A percentile compares a stretch with the other conserved stretches of the same genome.
Evolutionary conservation across 768 basidiomycete genomes (phyloP).

Genomic region (Leccinum boreale): DNA sequence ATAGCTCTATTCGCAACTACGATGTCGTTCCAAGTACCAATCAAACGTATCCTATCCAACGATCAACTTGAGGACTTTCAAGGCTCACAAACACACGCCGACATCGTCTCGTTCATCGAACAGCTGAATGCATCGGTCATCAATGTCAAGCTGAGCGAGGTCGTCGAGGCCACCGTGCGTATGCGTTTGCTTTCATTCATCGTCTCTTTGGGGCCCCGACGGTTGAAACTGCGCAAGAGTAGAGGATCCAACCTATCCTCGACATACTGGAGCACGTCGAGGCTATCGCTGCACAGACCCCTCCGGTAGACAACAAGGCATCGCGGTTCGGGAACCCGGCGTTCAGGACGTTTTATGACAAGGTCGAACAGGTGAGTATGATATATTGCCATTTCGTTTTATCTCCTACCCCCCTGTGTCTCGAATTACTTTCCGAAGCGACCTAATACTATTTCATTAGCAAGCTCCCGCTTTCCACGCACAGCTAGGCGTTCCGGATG

Average conservation of each 20-base stretch:
- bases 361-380: conserved; percentile 62
- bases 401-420: background rate
- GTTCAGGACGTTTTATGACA: conserved; percentile 89
- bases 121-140: conserved; percentile 72
- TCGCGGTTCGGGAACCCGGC: conserved; percentile 98
- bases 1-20: conserved; percentile 11
- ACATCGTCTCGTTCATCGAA: conserved; percentile 69
- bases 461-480: conserved; percentile 55
- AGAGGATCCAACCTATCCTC: conserved; percentile 68
- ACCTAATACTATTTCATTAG: conserved; percentile 32
- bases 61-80: conserved; percentile 84
- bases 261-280: conserved; percentile 65
- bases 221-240: conserved; percentile 11
- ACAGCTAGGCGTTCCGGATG: conserved; percentile 55
- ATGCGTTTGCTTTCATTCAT: background rate
- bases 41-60: conserved; percentile 72
- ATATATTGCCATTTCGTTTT: background rate
- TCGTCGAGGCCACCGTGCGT: conserved; percentile 61
- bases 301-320: conserved; percentile 84
- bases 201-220: background rate
- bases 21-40: conserved; percentile 48
- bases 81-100: conserved; percentile 61
- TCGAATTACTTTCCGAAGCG: background rate
- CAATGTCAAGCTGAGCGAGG: conserved; percentile 71
- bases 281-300: conserved; percentile 61